phyloP scores from a whole-genome alignment of 345 rosid species.

The Moringa oleifera region DNA sequence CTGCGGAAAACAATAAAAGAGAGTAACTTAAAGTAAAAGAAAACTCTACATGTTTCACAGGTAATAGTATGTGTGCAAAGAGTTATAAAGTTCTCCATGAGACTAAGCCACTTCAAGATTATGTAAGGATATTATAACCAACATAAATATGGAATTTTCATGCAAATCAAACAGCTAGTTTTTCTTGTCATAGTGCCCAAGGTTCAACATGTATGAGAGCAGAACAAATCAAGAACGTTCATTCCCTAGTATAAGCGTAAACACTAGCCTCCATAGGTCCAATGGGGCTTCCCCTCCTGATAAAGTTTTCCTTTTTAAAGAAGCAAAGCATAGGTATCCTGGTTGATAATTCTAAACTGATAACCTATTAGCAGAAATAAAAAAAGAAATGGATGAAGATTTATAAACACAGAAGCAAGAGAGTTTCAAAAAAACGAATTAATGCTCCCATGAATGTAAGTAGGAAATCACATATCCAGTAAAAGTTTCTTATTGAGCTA shows the following conservation, averaged over 20 bases:
- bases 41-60: too few species aligned
- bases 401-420: neutral
- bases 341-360: conserved; percentile 78
- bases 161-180: too few species aligned
- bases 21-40: too few species aligned
- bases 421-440: neutral
- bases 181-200: too few species aligned
- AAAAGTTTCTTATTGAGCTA: too few species aligned
- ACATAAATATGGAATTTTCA: too few species aligned
- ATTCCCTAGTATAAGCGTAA: conserved; percentile 88
- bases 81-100: too few species aligned
- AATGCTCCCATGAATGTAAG: too few species aligned
- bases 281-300: conserved; percentile 78
- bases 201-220: conserved; percentile 3
- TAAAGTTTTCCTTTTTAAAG: conserved; percentile 78
- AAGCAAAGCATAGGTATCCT: conserved; percentile 96
- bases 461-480: too few species aligned
- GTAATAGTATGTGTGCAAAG: too few species aligned
- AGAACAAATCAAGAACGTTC: conserved; percentile 10
- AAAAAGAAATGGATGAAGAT: neutral
- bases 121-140: too few species aligned
- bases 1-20: neutral
- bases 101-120: too few species aligned
- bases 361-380: conserved; percentile 43
- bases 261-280: conserved; percentile 92